A percentile compares a stretch with the other conserved stretches of the same genome.
Conservation (phyloP, 345 rosid genomes). For the Turnera subulata region DNA sequence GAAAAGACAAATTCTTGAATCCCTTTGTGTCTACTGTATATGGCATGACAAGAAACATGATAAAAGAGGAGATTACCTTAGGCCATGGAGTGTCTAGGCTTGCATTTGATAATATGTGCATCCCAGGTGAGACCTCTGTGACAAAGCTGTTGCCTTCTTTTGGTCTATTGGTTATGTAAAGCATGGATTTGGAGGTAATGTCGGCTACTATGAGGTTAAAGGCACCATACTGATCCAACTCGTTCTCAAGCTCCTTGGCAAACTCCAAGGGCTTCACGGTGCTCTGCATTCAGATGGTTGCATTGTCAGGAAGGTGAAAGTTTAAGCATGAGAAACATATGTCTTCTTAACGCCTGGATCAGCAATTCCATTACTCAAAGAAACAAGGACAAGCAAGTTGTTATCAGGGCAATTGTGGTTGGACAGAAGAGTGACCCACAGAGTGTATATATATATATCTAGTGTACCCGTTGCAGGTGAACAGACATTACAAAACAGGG, state of each 20-base stretch:
- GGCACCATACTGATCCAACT: conserved; percentile 50
- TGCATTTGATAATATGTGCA: conserved; percentile 71
- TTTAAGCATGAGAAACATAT: too few relatives aligned
- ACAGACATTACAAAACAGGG: too few relatives aligned
- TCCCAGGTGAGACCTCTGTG: conserved; percentile 61
- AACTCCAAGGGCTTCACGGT: conserved; percentile 52
- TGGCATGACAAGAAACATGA: not conserved
- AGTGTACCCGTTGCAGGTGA: too few relatives aligned
- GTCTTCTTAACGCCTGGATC: too few relatives aligned
- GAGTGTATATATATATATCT: too few relatives aligned
- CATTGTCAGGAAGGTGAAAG: too few relatives aligned
- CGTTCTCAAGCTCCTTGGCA: conserved; percentile 48
- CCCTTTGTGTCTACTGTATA: not conserved
- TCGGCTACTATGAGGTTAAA: conserved; percentile 66
- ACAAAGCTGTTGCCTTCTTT: conserved; percentile 22
- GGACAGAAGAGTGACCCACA: too few relatives aligned
- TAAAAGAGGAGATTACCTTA: conserved; percentile 41
- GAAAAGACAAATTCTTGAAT: not conserved
- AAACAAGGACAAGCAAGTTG: not conserved
- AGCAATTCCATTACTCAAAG: not conserved
- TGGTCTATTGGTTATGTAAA: conserved; percentile 70
- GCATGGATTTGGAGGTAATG: conserved; percentile 49
- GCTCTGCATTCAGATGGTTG: too few relatives aligned
- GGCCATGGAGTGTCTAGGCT: conserved; percentile 83
- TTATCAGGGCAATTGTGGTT: not conserved